These are phyloP conservation scores for Kwoniella pini DNA, from an alignment of 768 basidiomycete species.

Conservation along the genomic window DNA sequence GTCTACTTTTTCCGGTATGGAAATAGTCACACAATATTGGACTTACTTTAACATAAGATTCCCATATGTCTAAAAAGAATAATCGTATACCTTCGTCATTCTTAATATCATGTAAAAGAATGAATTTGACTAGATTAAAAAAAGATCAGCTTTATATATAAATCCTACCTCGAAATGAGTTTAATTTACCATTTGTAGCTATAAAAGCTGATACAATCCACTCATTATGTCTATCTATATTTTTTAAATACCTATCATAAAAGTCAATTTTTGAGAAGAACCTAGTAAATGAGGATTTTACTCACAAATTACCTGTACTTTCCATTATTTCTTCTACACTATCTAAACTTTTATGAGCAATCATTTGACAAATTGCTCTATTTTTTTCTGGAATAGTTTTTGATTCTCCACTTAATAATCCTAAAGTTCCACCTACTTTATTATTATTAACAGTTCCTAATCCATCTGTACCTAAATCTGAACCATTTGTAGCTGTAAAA, in stretches of 20 bases:
- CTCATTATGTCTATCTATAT: conserved; percentile 96
- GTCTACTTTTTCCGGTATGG: not conserved
- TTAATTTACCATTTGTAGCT: conserved; percentile 81
- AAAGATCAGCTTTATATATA: no score
- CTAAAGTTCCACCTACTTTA: conserved; percentile 18
- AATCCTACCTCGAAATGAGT: not conserved
- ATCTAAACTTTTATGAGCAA: conserved; percentile 94
- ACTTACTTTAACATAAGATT: conserved; percentile 88
- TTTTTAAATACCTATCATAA: conserved; percentile 79
- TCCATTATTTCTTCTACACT: conserved; percentile 82
- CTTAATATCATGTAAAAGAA: conserved; percentile 89
- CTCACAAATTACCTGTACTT: conserved; percentile 53
- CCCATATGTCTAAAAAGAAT: conserved; percentile 96
- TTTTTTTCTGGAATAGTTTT: conserved; percentile 56
- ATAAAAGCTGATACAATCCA: conserved; percentile 97
- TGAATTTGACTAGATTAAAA: conserved; percentile 74
- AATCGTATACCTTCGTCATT: conserved; percentile 94
- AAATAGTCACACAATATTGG: conserved; percentile 24
- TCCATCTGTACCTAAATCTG: conserved; percentile 22
- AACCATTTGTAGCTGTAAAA: conserved; percentile 43
- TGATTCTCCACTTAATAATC: conserved; percentile 10
- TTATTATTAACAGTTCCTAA: no score
- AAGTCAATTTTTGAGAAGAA: no score
- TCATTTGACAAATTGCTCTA: conserved; percentile 96
- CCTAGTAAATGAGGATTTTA: conserved; percentile 4